Percentiles rank a stretch among this genome's conserved stretches.
These are phyloP conservation scores for Leccinum boreale DNA, from an alignment of 768 basidiomycete species.

Conservation along the genomic window DNA sequence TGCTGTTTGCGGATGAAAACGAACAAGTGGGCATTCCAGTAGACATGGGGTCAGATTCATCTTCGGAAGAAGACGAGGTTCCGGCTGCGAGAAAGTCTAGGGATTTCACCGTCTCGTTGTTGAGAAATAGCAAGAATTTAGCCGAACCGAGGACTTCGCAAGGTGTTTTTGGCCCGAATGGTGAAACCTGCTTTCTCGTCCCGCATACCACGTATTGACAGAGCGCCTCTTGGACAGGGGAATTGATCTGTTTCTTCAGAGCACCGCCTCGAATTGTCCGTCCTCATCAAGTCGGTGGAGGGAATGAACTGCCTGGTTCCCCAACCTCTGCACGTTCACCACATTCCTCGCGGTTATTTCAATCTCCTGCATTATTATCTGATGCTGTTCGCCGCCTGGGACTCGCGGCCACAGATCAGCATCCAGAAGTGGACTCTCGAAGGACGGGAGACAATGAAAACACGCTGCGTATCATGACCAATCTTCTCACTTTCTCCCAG, in stretches of 20 bases:
- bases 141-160: conserved; percentile 85
- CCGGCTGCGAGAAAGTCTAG: conserved; percentile 37
- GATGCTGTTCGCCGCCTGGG: conserved; percentile 70
- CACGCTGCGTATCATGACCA: conserved; percentile 76
- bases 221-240: conserved; percentile 46
- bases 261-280: conserved; percentile 69
- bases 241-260: conserved; percentile 84
- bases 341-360: conserved; percentile 37
- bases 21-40: conserved; percentile 39
- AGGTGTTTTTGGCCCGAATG: conserved; percentile 86
- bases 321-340: conserved; percentile 33
- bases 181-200: conserved; percentile 36
- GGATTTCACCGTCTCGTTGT: conserved; percentile 50
- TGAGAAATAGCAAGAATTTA: conserved; percentile 70
- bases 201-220: conserved; percentile 1
- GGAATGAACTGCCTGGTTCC: conserved; percentile 45
- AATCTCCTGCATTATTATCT: conserved; percentile 66
- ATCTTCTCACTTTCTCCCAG: conserved; percentile 61
- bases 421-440: conserved; percentile 38
- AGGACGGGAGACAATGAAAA: conserved; percentile 51
- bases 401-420: conserved; percentile 57
- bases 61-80: conserved; percentile 66
- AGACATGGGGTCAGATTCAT: conserved; percentile 55
- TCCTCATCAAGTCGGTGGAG: conserved; percentile 38
- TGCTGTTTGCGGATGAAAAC: conserved; percentile 68